A percentile compares a stretch with the other conserved stretches of the same genome.
These are phyloP conservation scores for Ilex aquifolium DNA, from an alignment of 257 asterid species.

Conservation along the genomic window DNA sequence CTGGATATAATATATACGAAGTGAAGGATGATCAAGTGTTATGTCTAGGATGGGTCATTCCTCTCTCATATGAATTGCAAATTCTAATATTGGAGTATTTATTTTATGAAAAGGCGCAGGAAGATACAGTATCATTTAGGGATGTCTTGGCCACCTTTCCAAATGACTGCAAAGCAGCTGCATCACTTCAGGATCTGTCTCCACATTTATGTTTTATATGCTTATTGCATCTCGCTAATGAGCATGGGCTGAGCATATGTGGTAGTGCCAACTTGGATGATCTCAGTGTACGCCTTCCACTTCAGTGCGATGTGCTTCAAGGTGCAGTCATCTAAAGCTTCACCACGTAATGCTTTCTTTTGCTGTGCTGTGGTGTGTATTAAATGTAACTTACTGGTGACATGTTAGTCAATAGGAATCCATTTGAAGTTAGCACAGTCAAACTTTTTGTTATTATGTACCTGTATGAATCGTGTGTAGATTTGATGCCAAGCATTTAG, in stretches of 20 bases:
- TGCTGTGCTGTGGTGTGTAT: too few relatives aligned
- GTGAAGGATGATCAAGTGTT: too few relatives aligned
- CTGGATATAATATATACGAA: too few relatives aligned
- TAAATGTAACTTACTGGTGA: too few relatives aligned
- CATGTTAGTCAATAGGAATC: too few relatives aligned
- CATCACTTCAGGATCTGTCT: conserved; percentile 58
- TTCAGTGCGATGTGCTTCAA: conserved; percentile 10
- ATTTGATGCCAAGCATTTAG: too few relatives aligned
- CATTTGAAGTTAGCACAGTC: too few relatives aligned
- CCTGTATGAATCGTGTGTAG: too few relatives aligned
- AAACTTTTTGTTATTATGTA: too few relatives aligned
- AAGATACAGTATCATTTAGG: conserved; percentile 56
- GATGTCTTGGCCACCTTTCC: conserved; percentile 61
- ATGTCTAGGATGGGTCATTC: too few relatives aligned
- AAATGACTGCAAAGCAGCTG: conserved; percentile 52
- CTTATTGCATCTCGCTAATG: conserved; percentile 91
- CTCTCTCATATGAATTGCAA: neutral
- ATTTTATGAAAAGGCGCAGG: conserved; percentile 15
- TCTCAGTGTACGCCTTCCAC: conserved; percentile 40
- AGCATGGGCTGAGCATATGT: conserved; percentile 61
- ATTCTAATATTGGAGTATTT: neutral
- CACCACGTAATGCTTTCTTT: neutral
- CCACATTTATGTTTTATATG: conserved; percentile 95
- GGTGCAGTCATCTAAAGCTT: neutral
- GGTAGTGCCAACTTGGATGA: conserved; percentile 68